Base-by-base conservation (phyloP, 2,329 filamentous ascomycete species). In the Clarireedia paspali region DNA sequence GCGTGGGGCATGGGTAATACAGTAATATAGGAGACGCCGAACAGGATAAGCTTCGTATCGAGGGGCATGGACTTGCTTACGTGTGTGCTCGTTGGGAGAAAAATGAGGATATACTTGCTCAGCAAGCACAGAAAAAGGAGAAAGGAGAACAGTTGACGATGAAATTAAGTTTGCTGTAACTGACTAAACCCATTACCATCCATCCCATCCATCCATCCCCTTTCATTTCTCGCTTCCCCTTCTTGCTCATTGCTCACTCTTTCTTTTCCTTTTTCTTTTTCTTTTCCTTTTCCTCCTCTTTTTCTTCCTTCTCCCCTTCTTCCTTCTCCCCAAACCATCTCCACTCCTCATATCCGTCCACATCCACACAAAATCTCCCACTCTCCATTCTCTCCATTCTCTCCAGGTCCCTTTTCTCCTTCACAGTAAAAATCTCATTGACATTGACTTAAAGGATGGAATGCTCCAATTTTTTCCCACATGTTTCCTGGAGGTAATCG, bases 361-460 rank as follows among this genome's bases (percentile, higher is more conserved):
- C 12, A 42, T 42, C 20, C 15, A 42, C 39, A 24, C 17, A 44
- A 44, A 44, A 44, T 17, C n/a, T 44, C 10, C 15, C 3, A 17
- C 6, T 24, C 47, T 14, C 12, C 10, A 46, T 26, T 26, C 23
- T 26, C 44, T 23, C 17, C 44, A 46, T 14, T 3, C 20, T 42
- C 36, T 38, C 52, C 26, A 26, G 39, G 17, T 50, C 48, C 36
- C 51, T 53, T 40, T 44, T 34, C 51, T 27, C 26, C 36, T 54
- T n/a, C 45, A 44, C 52, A 48, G 30, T 12, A 12, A 12, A 34
- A 12, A 34, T 3, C 2, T 34, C 10, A 34, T 4, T 34, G 20
- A 20, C 20, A 20, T 9, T 12, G 30, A 34, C 30, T 4, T 4
- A 6, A 12, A 34, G 9, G 2, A 34, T 12, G 30, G 30, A 34